Conservation (phyloP, 352 stramenopile genomes). For the Phytophthora kernoviae region DNA sequence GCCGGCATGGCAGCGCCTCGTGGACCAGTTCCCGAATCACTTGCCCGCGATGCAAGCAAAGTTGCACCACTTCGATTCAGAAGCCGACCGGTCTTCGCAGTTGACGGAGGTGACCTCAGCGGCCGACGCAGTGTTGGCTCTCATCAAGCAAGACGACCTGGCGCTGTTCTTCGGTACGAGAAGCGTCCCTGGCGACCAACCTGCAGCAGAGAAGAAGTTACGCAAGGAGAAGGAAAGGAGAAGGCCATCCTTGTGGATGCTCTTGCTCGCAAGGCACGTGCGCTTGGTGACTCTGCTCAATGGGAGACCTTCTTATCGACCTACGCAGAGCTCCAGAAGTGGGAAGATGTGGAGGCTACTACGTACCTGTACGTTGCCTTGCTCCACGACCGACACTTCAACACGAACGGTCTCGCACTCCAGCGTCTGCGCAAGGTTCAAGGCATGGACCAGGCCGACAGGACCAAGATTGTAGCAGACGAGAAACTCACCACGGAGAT, state of each 20-base stretch:
- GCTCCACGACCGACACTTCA: slow-evolving; percentile 62
- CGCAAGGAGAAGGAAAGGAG: slow-evolving; percentile 80
- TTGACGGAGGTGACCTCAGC: slow-evolving; percentile 58
- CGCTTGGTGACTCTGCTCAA: slow-evolving; percentile 59
- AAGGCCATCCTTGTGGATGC: slow-evolving; percentile 74
- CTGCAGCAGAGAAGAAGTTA: slow-evolving; percentile 63
- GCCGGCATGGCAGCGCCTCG: slow-evolving; percentile 52
- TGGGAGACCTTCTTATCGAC: slow-evolving; percentile 60
- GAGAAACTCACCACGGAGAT: slow-evolving; percentile 63
- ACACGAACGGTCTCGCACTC: slow-evolving; percentile 49
- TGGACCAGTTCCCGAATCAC: slow-evolving; percentile 60
- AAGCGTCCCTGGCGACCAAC: slow-evolving; percentile 50
- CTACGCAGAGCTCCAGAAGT: slow-evolving; percentile 73
- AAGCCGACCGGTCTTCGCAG: slow-evolving; percentile 49
- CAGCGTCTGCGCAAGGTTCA: slow-evolving; percentile 78
- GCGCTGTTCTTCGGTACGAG: slow-evolving; percentile 80
- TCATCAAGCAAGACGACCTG: slow-evolving; percentile 71
- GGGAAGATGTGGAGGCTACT: slow-evolving; percentile 66
- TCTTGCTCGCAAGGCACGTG: slow-evolving; percentile 71
- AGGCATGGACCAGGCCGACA: slow-evolving; percentile 61
- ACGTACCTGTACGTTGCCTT: slow-evolving; percentile 64
- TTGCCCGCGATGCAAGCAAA: slow-evolving; percentile 67
- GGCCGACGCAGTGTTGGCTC: slow-evolving; percentile 56
- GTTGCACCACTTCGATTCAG: slow-evolving; percentile 75
- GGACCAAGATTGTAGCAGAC: slow-evolving; percentile 68